These are phyloP conservation scores for Wallacemonas collosoma DNA, from an alignment of 208 protist genomes.

Conservation along the genomic window DNA sequence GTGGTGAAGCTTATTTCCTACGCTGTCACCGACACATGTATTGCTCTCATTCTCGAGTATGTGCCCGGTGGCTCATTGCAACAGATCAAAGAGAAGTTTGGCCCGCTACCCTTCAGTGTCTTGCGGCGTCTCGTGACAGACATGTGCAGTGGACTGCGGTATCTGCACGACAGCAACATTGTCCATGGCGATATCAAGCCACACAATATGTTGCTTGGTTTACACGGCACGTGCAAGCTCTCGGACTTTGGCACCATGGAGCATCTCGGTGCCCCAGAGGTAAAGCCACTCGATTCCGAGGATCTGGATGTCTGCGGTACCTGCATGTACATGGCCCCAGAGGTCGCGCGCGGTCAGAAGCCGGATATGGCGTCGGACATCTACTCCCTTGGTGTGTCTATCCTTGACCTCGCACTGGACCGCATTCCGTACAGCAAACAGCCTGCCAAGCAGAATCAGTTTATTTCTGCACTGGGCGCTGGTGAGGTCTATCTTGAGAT, in stretches of 20 bases:
- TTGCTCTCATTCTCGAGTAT: constrained; percentile 89
- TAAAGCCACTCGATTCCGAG: constrained; percentile 32
- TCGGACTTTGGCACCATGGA: constrained; percentile 84
- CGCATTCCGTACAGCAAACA: constrained; percentile 44
- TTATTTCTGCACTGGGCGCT: background rate
- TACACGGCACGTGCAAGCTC: constrained; percentile 84
- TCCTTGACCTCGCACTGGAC: constrained; percentile 82
- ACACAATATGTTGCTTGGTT: constrained; percentile 83
- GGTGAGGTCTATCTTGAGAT: constrained; percentile 37
- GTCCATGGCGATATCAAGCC: constrained; percentile 90
- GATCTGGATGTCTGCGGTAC: constrained; percentile 70
- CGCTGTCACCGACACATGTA: constrained; percentile 53
- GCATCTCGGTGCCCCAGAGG: constrained; percentile 10
- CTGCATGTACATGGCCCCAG: constrained; percentile 83
- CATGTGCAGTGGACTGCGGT: constrained; percentile 73
- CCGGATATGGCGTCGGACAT: constrained; percentile 75
- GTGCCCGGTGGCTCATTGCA: constrained; percentile 80
- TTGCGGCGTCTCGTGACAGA: constrained; percentile 76
- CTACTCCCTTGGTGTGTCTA: constrained; percentile 76
- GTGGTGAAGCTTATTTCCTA: constrained; percentile 82
- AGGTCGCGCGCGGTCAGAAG: constrained; percentile 60
- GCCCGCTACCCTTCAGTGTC: constrained; percentile 45
- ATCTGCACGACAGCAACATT: constrained; percentile 72
- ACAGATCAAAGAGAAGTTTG: constrained; percentile 73
- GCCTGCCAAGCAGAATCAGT: constrained; percentile 11